Evolutionary conservation across 2,329 filamentous ascomycete genomes (phyloP).

Genomic region (Calonectria pteridis): DNA sequence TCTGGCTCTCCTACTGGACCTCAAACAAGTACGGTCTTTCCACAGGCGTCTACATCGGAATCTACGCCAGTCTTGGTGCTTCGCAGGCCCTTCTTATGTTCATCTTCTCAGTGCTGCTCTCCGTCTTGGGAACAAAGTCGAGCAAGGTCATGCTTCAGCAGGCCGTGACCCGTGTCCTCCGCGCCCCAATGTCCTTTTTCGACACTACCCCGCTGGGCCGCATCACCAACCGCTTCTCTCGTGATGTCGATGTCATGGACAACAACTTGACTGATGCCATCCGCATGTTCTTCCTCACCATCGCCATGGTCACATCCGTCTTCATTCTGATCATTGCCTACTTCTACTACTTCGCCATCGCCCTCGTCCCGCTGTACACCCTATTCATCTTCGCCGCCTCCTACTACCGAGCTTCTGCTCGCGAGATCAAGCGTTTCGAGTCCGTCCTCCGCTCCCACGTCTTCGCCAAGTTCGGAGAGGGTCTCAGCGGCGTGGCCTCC

Average conservation of each 20-base stretch:
- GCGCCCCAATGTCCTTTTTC: constrained; percentile 89
- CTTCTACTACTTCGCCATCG: constrained; percentile 86
- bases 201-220: constrained; percentile 95
- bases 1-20: constrained; percentile 97
- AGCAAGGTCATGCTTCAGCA: constrained; percentile 85
- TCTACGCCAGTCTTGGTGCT: constrained; percentile 78
- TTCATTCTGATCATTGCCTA: constrained; percentile 95
- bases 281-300: constrained; percentile 90
- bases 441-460: constrained; percentile 88
- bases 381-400: constrained; percentile 85
- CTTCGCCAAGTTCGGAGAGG: constrained; percentile 92
- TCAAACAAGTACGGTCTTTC: constrained; percentile 79
- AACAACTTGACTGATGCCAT: constrained; percentile 90
- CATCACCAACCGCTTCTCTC: constrained; percentile 96
- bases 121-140: constrained; percentile 82
- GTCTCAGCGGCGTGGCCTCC: constrained; percentile 83
- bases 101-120: constrained; percentile 81
- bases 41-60: constrained; percentile 78
- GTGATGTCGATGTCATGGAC: constrained; percentile 97
- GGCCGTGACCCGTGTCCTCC: constrained; percentile 82
- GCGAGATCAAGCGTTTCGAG: constrained; percentile 95
- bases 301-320: constrained; percentile 84
- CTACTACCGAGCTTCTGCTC: constrained; percentile 91
- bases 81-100: constrained; percentile 83
- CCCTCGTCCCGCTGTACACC: constrained; percentile 74